Base-by-base conservation (phyloP, 148 eudicot species). In the Rhododendron ferrugineum region DNA sequence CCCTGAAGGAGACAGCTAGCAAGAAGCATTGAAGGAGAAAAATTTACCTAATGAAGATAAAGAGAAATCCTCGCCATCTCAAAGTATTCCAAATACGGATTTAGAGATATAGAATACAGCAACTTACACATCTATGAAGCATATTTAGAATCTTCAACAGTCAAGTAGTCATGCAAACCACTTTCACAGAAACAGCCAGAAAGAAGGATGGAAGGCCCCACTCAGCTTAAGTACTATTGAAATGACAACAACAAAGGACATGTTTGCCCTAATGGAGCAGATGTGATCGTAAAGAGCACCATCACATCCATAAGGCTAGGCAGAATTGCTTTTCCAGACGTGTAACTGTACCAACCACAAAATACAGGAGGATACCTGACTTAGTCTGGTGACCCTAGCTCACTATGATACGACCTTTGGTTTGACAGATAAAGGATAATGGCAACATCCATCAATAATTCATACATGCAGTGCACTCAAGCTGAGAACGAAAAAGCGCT, bases 331-430 rank as follows among this genome's bases (percentile, higher is more conserved):
- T 74, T 88, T 77, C 91, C 91, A 90, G 91, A 82, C 87, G 56
- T 81, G 89, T 90, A 88, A 90, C 89, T 84, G 89, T 83, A 85
- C 85, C 90, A 88, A 76, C 90, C 85, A 88, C 78, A 32, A 1
- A 40, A 82, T 4, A 82, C 23, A 66, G 81, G 87, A 84, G 83
- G 86, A 85, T 46, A 90, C 88, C 85, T 86, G 89, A 90, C 92
- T 82, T 78, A 30, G 84, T 70, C 89, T 87, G 91, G 86, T 44
- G 80, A 28, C 6, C 1, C 20, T 32, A 68, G 37, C 75, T 30
- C 28, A 68, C 15, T 9, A 13, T 28, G 15, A 68, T 2, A 68
- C 28, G 4, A 72, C 16, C 6, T 28, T 28, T 22, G 7, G 64
- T 58, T 58, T 5, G 70, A n/a, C 70, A 62, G 70, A 62, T 62